Evolutionary conservation across 1,284 basidiomycete species (phyloP).

Genomic region (Anthracocystis setariae): DNA sequence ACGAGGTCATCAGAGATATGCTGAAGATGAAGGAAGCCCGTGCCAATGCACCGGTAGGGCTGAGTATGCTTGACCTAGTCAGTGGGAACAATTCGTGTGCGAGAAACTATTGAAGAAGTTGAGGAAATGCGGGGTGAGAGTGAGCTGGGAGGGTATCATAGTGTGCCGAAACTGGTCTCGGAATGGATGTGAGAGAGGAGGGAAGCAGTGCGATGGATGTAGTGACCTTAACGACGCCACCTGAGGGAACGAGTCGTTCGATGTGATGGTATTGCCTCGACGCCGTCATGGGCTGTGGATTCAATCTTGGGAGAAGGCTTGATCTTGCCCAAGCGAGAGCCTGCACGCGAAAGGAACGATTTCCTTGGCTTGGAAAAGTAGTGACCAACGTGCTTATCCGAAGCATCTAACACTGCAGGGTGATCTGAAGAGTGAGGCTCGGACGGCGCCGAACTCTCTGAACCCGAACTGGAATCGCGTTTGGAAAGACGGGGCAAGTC

Average conservation of each 20-base stretch:
- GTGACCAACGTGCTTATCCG: constrained; percentile 23
- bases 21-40: neutral
- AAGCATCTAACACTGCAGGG: constrained; percentile 17
- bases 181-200: no score
- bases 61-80: neutral
- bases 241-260: constrained; percentile 18
- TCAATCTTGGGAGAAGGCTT: constrained; percentile 8
- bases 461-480: constrained; percentile 35
- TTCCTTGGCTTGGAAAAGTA: constrained; percentile 22
- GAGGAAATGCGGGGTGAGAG: no score
- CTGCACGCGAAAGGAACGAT: constrained; percentile 22
- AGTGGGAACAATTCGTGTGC: neutral
- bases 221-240: constrained; percentile 11
- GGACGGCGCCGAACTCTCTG: constrained; percentile 36
- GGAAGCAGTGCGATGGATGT: neutral
- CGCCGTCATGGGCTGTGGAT: neutral
- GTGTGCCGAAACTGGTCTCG: no score
- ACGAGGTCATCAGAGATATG: constrained; percentile 1
- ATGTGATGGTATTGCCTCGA: constrained; percentile 8
- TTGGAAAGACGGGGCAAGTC: constrained; percentile 38
- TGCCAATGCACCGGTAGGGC: neutral
- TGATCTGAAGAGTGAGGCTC: constrained; percentile 22
- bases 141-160: no score
- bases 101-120: no score
- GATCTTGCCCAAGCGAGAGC: constrained; percentile 27